Percentiles rank a stretch among this genome's conserved stretches.
phyloP scores from a whole-genome alignment of 1,139 yeast species.

The Suhomyces bokatorum region DNA sequence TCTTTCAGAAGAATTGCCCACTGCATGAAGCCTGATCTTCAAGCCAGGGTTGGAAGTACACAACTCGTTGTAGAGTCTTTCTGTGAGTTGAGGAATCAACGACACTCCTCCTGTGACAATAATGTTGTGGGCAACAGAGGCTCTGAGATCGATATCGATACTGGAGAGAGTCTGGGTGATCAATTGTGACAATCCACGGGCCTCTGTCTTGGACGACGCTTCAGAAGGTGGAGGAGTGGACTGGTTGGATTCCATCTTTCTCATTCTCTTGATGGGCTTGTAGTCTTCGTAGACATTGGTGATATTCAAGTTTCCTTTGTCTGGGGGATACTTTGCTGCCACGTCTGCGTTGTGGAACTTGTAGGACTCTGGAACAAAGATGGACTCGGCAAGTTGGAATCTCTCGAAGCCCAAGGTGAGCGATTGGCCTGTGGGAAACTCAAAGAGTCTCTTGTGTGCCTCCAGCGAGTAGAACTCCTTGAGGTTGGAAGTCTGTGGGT shows the following conservation, averaged over 20 bases:
- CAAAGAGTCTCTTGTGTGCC: slow-evolving; percentile 58
- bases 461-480: slow-evolving; percentile 35
- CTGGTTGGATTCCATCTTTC: slow-evolving; percentile 42
- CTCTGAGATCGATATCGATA: slow-evolving; percentile 85
- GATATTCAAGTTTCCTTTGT: slow-evolving; percentile 38
- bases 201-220: slow-evolving; percentile 15
- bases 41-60: slow-evolving; percentile 81
- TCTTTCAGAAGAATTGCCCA: slow-evolving; percentile 83
- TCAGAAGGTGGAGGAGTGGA: slow-evolving; percentile 42
- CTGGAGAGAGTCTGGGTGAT: slow-evolving; percentile 68
- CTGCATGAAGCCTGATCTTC: slow-evolving; percentile 83
- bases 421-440: slow-evolving; percentile 70
- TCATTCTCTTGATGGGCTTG: slow-evolving; percentile 67
- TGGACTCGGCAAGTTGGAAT: slow-evolving; percentile 66
- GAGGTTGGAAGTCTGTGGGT: slow-evolving; percentile 19
- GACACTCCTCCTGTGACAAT: slow-evolving; percentile 91
- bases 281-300: slow-evolving; percentile 56
- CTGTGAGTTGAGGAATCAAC: slow-evolving; percentile 83
- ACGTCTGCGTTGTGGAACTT: slow-evolving; percentile 29
- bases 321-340: slow-evolving; percentile 32
- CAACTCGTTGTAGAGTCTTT: slow-evolving; percentile 74
- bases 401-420: slow-evolving; percentile 54
- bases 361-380: slow-evolving; percentile 64
- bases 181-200: slow-evolving; percentile 63
- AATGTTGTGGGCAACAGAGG: slow-evolving; percentile 88